Percentiles rank a stretch among this genome's conserved stretches.
Conservation (phyloP, 768 basidiomycete genomes). For the Amanita phalloides region DNA sequence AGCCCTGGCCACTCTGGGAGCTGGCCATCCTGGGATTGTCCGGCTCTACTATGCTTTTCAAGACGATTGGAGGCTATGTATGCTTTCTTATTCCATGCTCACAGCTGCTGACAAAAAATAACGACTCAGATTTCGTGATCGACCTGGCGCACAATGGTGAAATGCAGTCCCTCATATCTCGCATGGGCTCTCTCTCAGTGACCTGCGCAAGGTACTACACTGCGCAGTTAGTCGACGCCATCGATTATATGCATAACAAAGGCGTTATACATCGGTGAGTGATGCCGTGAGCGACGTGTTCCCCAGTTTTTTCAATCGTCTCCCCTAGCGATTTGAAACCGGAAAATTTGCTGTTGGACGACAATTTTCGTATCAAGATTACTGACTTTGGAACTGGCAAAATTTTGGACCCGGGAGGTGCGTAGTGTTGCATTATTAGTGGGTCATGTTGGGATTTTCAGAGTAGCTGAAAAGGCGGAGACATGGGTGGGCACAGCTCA, state of each 20-base stretch:
- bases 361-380: slow-evolving; percentile 80
- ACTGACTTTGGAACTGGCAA: slow-evolving; percentile 96
- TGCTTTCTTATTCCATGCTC: slow-evolving; percentile 15
- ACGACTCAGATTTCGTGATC: slow-evolving; percentile 57
- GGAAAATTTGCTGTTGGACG: slow-evolving; percentile 86
- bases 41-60: slow-evolving; percentile 79
- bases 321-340: slow-evolving; percentile 61
- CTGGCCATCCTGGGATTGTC: slow-evolving; percentile 73
- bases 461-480: slow-evolving; percentile 35
- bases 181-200: slow-evolving; percentile 79
- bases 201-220: slow-evolving; percentile 73
- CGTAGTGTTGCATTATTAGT: slow-evolving; percentile 19
- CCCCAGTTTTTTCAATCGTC: background rate
- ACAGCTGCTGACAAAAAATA: background rate
- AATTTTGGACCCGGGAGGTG: slow-evolving; percentile 32
- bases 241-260: slow-evolving; percentile 85
- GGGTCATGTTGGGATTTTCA: slow-evolving; percentile 18
- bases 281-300: background rate
- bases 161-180: slow-evolving; percentile 59
- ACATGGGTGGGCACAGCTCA: slow-evolving; percentile 89
- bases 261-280: slow-evolving; percentile 78
- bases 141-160: slow-evolving; percentile 73
- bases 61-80: slow-evolving; percentile 76
- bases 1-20: slow-evolving; percentile 61
- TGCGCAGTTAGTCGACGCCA: slow-evolving; percentile 82